Conservation (phyloP, 2,329 filamentous ascomycete genomes). For the Onygenales sp. region DNA sequence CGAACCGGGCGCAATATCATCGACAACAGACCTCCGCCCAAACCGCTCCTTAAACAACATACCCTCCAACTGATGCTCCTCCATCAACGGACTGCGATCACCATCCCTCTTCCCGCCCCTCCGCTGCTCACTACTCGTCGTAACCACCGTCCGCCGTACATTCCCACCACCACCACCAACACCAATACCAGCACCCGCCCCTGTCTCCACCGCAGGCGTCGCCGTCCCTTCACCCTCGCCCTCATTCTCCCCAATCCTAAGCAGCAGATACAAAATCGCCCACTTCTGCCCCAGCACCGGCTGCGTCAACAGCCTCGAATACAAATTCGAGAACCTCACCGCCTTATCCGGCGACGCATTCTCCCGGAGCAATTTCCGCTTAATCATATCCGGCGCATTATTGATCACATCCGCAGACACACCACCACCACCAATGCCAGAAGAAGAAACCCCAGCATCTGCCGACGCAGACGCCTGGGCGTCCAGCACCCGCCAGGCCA, state of each 20-base stretch:
- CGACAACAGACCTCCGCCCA: constrained; percentile 12
- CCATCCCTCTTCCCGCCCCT: constrained; percentile 9
- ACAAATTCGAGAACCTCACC: constrained; percentile 79
- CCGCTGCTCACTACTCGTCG: neutral
- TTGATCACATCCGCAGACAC: constrained; percentile 50
- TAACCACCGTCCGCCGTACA: neutral
- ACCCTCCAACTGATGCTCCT: constrained; percentile 29
- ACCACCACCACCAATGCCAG: constrained; percentile 10
- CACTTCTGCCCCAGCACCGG: constrained; percentile 93
- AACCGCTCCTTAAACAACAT: constrained; percentile 22
- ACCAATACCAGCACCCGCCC: neutral
- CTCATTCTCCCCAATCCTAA: constrained; percentile 63
- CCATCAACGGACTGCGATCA: constrained; percentile 28
- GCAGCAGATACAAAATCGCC: constrained; percentile 87
- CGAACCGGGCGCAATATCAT: constrained; percentile 27
- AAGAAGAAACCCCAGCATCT: constrained; percentile 11
- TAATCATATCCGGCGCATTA: constrained; percentile 87
- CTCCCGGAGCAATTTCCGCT: constrained; percentile 71
- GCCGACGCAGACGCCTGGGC: constrained; percentile 14
- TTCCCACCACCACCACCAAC: neutral
- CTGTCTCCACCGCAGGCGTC: neutral
- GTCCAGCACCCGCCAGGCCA: constrained; percentile 30
- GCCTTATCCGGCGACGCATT: constrained; percentile 66
- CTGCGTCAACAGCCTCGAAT: constrained; percentile 78
- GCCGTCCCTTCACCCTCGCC: constrained; percentile 9